These are phyloP conservation scores for Acorus calamus DNA, from an alignment of 106 monocot species.

Conservation along the genomic window DNA sequence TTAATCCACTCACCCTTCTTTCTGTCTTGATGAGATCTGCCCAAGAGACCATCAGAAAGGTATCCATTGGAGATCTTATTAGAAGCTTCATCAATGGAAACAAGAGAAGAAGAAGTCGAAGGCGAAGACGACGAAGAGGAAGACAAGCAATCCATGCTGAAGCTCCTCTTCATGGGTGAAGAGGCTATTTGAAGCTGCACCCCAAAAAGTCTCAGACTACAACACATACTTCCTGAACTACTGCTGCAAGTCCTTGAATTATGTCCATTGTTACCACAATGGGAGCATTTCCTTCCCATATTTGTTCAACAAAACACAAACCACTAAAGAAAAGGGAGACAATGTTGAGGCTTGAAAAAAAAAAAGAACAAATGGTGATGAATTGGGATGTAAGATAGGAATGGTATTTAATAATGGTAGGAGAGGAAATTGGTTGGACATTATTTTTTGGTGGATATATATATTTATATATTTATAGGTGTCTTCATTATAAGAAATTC, in stretches of 20 bases:
- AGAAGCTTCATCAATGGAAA: slow-evolving; percentile 20
- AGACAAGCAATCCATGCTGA: slow-evolving; percentile 31
- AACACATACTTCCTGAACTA: background rate
- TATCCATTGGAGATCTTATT: slow-evolving; percentile 16
- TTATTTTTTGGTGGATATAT: too few species aligned
- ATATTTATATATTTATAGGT: too few species aligned
- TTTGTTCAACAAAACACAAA: too few species aligned
- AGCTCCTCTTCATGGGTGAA: slow-evolving; percentile 20
- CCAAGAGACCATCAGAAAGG: slow-evolving; percentile 29
- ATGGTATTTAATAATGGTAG: too few species aligned
- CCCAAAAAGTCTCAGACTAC: slow-evolving; percentile 26
- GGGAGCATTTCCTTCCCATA: slow-evolving; percentile 31
- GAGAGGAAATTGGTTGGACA: too few species aligned
- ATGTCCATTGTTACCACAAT: slow-evolving; percentile 38
- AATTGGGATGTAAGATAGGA: too few species aligned
- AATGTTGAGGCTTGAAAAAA: too few species aligned
- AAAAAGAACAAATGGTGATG: too few species aligned
- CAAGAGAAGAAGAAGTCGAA: slow-evolving; percentile 18
- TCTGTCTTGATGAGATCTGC: slow-evolving; percentile 18
- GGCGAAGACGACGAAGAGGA: slow-evolving; percentile 18
- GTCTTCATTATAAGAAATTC: too few species aligned
- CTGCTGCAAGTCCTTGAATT: slow-evolving; percentile 36
- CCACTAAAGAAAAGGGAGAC: too few species aligned
- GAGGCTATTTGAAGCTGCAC: slow-evolving; percentile 26
- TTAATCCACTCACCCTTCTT: slow-evolving; percentile 21